Base-by-base conservation (phyloP, 225 moss, liverwort and hornwort species). In the Physcomitrium patens region DNA sequence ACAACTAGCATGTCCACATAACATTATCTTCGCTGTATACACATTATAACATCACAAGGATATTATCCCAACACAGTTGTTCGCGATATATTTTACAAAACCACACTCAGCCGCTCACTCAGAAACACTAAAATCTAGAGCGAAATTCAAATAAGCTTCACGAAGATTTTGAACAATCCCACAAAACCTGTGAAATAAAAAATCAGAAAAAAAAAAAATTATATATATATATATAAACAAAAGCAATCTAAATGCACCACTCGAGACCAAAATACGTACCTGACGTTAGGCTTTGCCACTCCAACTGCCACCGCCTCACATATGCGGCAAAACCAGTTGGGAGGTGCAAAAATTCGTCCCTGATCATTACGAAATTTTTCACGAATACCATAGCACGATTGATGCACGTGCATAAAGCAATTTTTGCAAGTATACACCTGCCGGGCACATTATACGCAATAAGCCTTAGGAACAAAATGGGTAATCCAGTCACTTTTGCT, bases 331-430 rank as follows among this genome's bases (percentile, higher is more conserved):
- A 80, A 86, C 90, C 92, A 92, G 58, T 81, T 88, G 26, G 73
- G 65, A 68, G 81, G 86, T 64, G 76, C 82, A 73, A 80, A 76
- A 20, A 79, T 63, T 58, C 71, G 76, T 68, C 81, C 83, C 74
- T 74, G 71, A 15, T 84, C 84, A 60, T 82, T 74, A 43, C 82
- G 80, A 19, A 80, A 85, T 45, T 85, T 82, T 77, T 82, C 89
- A 58, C 82, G 82, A 73, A 92, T 83, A 55, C 92, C 92, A 69
- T 90, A 92, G 68, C 92, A 92, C n/a, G 90, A 90, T 77, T 90
- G 88, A 80, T 92, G 92, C 42, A 92, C 92, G 61, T 85, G 86
- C 63, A 92, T 86, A 54, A 73, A 76, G 86, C 92, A 92, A 28
- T 64, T 79, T 66, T 86, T 87, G 79, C 92, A 92, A 65, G 68